These are phyloP conservation scores for Penicillium dipodomyicola DNA, from an alignment of 495 filamentous ascomycete species.

Conservation along the genomic window DNA sequence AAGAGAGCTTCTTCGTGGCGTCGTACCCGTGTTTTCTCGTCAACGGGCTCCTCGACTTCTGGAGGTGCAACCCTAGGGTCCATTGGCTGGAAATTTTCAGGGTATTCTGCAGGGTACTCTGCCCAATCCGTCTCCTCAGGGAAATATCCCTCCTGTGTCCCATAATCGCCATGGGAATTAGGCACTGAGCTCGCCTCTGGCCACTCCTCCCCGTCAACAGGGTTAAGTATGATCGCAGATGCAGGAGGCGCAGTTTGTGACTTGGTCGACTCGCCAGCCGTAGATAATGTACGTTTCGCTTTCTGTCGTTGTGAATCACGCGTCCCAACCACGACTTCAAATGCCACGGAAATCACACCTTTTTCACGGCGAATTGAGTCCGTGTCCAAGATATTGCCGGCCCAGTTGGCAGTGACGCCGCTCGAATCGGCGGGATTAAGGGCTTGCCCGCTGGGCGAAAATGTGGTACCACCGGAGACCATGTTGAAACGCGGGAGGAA, in stretches of 20 bases:
- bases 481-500: conserved; percentile 58
- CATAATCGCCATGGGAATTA: conserved; percentile 29
- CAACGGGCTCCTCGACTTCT: conserved; percentile 53
- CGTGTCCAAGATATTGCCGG: conserved; percentile 82
- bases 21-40: conserved; percentile 67
- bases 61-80: conserved; percentile 51
- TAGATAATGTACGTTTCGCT: conserved; percentile 33
- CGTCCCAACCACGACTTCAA: conserved; percentile 87
- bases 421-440: conserved; percentile 42
- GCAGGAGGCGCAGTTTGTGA: conserved; percentile 16
- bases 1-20: conserved; percentile 66
- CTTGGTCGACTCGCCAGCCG: conserved; percentile 22
- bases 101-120: conserved; percentile 29
- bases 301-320: conserved; percentile 67
- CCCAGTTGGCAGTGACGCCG: conserved; percentile 55
- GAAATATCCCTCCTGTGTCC: conserved; percentile 40
- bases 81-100: conserved; percentile 27
- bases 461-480: conserved; percentile 46
- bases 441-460: conserved; percentile 48
- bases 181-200: conserved; percentile 29
- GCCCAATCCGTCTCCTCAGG: conserved; percentile 32
- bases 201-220: conserved; percentile 31
- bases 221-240: conserved; percentile 13
- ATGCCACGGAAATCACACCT: conserved; percentile 75
- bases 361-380: conserved; percentile 82